Evolutionary conservation across 768 basidiomycete species (phyloP).

Genomic region (Auricularia sp.): DNA sequence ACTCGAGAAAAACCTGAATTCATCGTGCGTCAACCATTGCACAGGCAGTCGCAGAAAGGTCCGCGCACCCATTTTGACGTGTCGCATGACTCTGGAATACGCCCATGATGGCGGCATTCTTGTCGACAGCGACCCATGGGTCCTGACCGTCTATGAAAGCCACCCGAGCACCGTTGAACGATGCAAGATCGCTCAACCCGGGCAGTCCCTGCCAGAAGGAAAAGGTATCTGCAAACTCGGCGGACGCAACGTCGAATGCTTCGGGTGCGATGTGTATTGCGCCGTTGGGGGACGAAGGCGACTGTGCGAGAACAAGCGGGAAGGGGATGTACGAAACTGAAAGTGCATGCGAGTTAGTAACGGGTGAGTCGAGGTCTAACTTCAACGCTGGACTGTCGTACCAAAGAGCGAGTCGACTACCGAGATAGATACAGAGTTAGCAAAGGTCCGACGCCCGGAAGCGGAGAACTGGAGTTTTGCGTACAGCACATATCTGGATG

Average conservation of each 20-base stretch:
- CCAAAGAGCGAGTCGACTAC: neutral
- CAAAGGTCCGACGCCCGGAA: too few relatives aligned
- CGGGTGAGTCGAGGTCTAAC: neutral
- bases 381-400: neutral
- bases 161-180: constrained; percentile 42
- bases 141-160: constrained; percentile 40
- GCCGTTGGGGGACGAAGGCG: neutral
- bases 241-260: neutral
- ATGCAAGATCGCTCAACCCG: constrained; percentile 1
- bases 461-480: neutral
- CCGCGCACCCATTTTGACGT: constrained; percentile 23
- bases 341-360: neutral
- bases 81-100: constrained; percentile 40
- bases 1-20: constrained; percentile 24
- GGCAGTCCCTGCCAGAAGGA: constrained; percentile 25
- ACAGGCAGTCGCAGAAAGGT: neutral
- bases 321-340: neutral
- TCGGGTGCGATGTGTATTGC: neutral
- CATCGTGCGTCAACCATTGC: neutral
- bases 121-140: constrained; percentile 41
- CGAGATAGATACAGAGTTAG: neutral
- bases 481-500: neutral
- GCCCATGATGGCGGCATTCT: constrained; percentile 40
- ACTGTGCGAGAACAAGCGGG: neutral
- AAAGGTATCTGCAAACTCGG: constrained; percentile 29